Evolutionary conservation across 116 monocot genomes (phyloP).

Genomic region (Trichopus zeylanicus): DNA sequence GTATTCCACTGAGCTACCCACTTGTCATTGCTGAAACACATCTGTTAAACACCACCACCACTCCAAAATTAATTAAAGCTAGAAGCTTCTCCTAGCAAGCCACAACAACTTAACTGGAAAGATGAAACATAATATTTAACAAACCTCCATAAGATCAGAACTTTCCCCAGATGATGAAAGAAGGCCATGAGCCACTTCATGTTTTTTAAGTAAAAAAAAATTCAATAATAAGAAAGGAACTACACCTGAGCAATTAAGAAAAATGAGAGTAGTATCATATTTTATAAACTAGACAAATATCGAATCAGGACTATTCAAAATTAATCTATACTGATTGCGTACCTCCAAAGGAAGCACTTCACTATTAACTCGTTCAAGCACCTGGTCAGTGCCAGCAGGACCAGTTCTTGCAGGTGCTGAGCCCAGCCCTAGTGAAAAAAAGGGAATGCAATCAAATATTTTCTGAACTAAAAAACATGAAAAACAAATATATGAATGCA

Average conservation of each 20-base stretch:
- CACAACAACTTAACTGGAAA: too few relatives aligned
- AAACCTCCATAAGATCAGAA: too few relatives aligned
- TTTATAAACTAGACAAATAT: background rate
- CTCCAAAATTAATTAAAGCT: too few relatives aligned
- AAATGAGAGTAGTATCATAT: conserved; percentile 5
- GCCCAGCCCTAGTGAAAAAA: conserved; percentile 21
- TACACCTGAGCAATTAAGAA: background rate
- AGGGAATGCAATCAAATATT: background rate
- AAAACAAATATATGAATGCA: background rate
- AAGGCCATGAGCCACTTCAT: too few relatives aligned
- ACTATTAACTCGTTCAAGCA: conserved; percentile 21
- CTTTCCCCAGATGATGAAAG: too few relatives aligned
- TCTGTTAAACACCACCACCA: too few relatives aligned
- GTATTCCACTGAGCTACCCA: too few relatives aligned
- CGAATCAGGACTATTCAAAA: background rate
- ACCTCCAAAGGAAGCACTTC: conserved; percentile 30
- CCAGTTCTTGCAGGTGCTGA: conserved; percentile 26
- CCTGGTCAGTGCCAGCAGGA: conserved; percentile 22
- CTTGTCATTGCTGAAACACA: too few relatives aligned
- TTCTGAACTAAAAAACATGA: background rate
- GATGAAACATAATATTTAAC: too few relatives aligned
- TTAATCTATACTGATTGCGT: background rate
- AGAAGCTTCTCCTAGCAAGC: too few relatives aligned
- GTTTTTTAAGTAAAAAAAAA: too few relatives aligned
- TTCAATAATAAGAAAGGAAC: background rate